Percentiles rank a stretch among this genome's conserved stretches.
These are phyloP conservation scores for Pythium aphanidermatum DNA, from an alignment of 352 stramenopile species.

Conservation along the genomic window DNA sequence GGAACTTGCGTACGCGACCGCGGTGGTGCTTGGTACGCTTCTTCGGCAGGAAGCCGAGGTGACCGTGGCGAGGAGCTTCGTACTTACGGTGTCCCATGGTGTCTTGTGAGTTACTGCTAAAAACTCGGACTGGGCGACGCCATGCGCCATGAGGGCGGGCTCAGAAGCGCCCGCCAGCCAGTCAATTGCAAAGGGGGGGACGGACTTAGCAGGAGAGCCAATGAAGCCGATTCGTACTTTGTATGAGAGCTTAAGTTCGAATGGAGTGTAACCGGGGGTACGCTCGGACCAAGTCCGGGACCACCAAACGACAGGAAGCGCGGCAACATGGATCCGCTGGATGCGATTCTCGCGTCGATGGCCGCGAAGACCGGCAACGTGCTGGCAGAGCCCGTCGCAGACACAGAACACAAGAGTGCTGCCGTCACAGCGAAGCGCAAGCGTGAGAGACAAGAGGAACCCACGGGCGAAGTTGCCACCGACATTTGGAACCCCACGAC, in stretches of 20 bases:
- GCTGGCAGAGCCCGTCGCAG: constrained; percentile 7
- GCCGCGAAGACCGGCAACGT: constrained; percentile 68
- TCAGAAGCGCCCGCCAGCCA: constrained; percentile 1
- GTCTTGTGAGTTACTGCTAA: constrained; percentile 71
- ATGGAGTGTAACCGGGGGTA: neutral
- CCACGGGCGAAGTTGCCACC: neutral
- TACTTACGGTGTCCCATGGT: constrained; percentile 98
- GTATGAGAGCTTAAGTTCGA: too few relatives aligned
- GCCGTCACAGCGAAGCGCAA: constrained; percentile 12
- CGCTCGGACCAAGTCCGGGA: neutral
- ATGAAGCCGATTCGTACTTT: too few relatives aligned
- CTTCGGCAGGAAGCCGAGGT: constrained; percentile 99
- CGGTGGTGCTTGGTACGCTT: constrained; percentile 99
- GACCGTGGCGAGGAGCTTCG: constrained; percentile 95
- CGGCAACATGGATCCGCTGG: constrained; percentile 39
- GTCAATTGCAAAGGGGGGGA: neutral
- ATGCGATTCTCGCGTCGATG: constrained; percentile 81
- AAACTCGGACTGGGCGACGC: constrained; percentile 80
- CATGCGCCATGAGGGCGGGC: too few relatives aligned
- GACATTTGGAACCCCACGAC: constrained; percentile 24
- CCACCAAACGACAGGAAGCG: neutral
- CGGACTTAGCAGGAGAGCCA: neutral
- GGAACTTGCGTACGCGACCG: constrained; percentile 99
- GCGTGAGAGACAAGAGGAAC: constrained; percentile 4
- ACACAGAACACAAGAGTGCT: constrained; percentile 1